Conservation (phyloP, 2,329 filamentous ascomycete species). For the Coniella vitis region DNA sequence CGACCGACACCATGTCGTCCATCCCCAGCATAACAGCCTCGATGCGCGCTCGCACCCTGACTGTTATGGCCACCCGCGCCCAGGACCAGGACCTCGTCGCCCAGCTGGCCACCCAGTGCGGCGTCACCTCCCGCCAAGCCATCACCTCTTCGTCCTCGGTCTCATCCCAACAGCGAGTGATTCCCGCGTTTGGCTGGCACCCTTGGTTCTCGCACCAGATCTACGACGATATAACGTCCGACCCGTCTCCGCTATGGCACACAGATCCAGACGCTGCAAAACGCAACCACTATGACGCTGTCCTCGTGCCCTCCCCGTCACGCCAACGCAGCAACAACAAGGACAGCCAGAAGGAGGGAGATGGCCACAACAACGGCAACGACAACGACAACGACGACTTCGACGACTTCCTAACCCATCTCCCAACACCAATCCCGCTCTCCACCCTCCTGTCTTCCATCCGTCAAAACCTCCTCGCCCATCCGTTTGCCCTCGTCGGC, state of each 20-base stretch:
- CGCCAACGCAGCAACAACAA: slow-evolving; percentile 10
- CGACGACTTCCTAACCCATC: slow-evolving; percentile 35
- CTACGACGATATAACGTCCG: slow-evolving; percentile 48
- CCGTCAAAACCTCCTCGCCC: slow-evolving; percentile 43
- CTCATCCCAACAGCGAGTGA: slow-evolving; percentile 23
- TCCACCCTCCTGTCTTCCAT: slow-evolving; percentile 52
- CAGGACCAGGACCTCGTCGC: slow-evolving; percentile 71
- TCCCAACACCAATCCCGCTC: slow-evolving; percentile 56
- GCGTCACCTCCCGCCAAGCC: slow-evolving; percentile 30
- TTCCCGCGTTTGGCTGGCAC: slow-evolving; percentile 82
- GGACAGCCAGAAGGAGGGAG: no score
- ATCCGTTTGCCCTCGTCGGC: slow-evolving; percentile 63
- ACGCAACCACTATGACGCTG: slow-evolving; percentile 56
- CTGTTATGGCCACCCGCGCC: slow-evolving; percentile 69
- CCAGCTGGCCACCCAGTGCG: slow-evolving; percentile 49
- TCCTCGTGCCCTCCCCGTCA: slow-evolving; percentile 49
- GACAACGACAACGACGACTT: slow-evolving; percentile 27
- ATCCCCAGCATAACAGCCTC: slow-evolving; percentile 44
- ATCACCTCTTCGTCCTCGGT: background rate
- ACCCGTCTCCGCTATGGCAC: slow-evolving; percentile 24
- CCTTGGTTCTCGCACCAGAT: slow-evolving; percentile 80
- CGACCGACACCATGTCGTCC: slow-evolving; percentile 67
- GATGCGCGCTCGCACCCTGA: slow-evolving; percentile 62
- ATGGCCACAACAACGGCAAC: no score
- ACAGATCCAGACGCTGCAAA: slow-evolving; percentile 31